phyloP scores from a whole-genome alignment of 192 early-diverging fungal species.

The Umbelopsis sp. region DNA sequence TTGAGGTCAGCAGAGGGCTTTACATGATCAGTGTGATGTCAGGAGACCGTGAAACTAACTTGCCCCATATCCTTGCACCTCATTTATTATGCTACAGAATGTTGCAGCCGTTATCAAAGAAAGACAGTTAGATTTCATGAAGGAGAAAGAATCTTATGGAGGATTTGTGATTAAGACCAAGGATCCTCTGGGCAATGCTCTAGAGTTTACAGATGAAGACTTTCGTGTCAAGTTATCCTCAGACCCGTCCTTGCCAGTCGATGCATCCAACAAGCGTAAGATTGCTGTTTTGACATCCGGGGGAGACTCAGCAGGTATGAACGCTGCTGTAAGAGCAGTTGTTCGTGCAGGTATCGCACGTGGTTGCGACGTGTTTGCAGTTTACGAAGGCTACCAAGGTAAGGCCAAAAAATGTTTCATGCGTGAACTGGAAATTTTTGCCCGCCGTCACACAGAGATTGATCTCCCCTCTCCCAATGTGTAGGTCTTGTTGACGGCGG shows the following conservation, averaged over 20 bases:
- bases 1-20: constrained; percentile 38
- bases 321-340: constrained; percentile 89
- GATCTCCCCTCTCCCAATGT: constrained; percentile 8
- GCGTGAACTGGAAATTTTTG: not conserved
- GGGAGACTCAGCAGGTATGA: constrained; percentile 98
- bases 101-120: not conserved
- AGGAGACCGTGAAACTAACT: not conserved
- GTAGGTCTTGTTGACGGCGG: constrained; percentile 92
- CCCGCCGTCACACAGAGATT: constrained; percentile 14
- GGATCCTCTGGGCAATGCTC: not conserved
- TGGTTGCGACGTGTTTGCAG: constrained; percentile 82
- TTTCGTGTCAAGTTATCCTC: not conserved
- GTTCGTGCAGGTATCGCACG: constrained; percentile 85
- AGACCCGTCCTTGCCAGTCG: constrained; percentile 6
- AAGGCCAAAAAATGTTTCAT: constrained; percentile 6
- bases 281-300: constrained; percentile 95
- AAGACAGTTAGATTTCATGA: not conserved
- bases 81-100: not conserved
- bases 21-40: constrained; percentile 24
- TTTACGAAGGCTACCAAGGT: constrained; percentile 96
- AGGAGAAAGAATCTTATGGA: constrained; percentile 5
- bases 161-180: constrained; percentile 12
- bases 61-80: constrained; percentile 12
- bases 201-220: constrained; percentile 18
- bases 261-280: constrained; percentile 53